Evolutionary conservation across 2,329 filamentous ascomycete species (phyloP).

Genomic region (Lasiodiplodia sp.): DNA sequence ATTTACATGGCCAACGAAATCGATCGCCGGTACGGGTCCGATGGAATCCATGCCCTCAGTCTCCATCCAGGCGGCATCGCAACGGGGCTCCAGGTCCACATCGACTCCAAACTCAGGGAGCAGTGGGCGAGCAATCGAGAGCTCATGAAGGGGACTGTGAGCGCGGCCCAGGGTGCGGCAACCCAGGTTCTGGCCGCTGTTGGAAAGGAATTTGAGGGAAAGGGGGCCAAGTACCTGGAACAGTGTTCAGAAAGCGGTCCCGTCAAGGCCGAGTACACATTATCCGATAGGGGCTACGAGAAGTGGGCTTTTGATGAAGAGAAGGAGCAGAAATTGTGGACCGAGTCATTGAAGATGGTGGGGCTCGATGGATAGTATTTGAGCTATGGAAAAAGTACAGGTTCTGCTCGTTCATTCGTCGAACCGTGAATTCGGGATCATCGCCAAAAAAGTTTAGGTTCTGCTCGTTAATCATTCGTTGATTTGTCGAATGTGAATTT

Average conservation of each 20-base stretch:
- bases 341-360: conserved; percentile 34
- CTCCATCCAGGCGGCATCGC: conserved; percentile 42
- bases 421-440: no score
- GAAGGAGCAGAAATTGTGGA: conserved; percentile 27
- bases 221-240: conserved; percentile 48
- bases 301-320: conserved; percentile 29
- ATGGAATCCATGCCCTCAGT: conserved; percentile 39
- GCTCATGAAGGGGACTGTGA: background rate
- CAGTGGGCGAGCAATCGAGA: conserved; percentile 58
- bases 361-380: conserved; percentile 26
- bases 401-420: background rate
- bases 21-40: conserved; percentile 15
- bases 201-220: conserved; percentile 24
- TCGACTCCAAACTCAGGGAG: conserved; percentile 58
- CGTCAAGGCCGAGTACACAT: conserved; percentile 3
- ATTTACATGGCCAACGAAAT: conserved; percentile 39
- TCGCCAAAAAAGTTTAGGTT: background rate
- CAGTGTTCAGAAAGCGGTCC: conserved; percentile 48
- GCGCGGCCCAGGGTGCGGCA: conserved; percentile 41
- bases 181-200: conserved; percentile 53
- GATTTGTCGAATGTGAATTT: background rate
- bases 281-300: conserved; percentile 29
- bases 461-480: background rate
- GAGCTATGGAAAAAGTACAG: background rate
- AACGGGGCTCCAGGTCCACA: conserved; percentile 49